A percentile compares a stretch with the other conserved stretches of the same genome.
Conservation (phyloP, 2,329 filamentous ascomycete species). For the Arthroderma sp. region DNA sequence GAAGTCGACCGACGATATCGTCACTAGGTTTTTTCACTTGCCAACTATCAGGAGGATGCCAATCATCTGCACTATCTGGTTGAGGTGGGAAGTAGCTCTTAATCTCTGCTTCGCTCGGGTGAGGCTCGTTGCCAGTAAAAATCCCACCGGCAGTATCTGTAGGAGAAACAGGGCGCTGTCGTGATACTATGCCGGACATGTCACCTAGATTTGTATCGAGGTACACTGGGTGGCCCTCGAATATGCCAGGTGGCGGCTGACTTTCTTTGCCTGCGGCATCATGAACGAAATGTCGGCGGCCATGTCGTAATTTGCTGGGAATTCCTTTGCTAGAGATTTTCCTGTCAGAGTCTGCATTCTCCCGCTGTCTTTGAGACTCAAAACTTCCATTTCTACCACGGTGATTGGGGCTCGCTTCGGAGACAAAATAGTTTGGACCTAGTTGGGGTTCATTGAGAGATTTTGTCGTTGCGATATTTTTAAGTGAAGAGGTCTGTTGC, state of each 20-base stretch:
- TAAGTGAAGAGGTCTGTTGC: conserved; percentile 23
- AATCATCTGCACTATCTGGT: conserved; percentile 40
- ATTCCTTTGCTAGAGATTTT: conserved; percentile 21
- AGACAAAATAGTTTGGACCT: conserved; percentile 16
- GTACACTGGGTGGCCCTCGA: conserved; percentile 44
- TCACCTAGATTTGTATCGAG: conserved; percentile 80
- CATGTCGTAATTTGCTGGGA: conserved; percentile 22
- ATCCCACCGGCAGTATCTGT: conserved; percentile 39
- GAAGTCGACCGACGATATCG: conserved; percentile 21
- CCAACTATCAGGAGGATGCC: conserved; percentile 96
- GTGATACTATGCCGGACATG: conserved; percentile 80
- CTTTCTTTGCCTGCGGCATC: conserved; percentile 16
- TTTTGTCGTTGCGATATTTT: conserved; percentile 19
- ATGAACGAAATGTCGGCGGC: conserved; percentile 20
- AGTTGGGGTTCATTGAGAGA: conserved; percentile 18
- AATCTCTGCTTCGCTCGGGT: conserved; percentile 13
- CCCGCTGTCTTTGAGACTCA: conserved; percentile 18
- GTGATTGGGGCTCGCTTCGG: conserved; percentile 21
- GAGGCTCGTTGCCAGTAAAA: conserved; percentile 19
- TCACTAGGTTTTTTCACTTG: conserved; percentile 56
- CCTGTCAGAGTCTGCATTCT: conserved; percentile 24
- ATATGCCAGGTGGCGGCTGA: conserved; percentile 4
- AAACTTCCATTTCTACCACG: conserved; percentile 24
- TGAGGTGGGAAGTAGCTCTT: conserved; percentile 13
- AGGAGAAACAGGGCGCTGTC: conserved; percentile 55